phyloP scores from a whole-genome alignment of 768 basidiomycete species.

The Clitopilus passeckerianus region DNA sequence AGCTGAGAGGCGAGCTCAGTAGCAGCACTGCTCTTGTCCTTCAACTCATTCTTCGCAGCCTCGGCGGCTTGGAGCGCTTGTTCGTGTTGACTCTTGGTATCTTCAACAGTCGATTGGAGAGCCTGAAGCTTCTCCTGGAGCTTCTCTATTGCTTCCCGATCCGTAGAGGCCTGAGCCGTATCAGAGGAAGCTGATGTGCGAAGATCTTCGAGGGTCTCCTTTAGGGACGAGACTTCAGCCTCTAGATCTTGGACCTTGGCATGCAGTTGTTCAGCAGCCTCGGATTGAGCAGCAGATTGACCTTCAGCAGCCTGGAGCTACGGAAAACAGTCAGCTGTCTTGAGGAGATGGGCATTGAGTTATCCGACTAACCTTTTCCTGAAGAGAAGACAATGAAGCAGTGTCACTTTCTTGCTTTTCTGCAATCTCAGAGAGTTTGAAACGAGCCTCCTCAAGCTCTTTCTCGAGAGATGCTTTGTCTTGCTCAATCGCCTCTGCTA shows the following conservation, averaged over 20 bases:
- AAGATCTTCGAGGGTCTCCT: conserved; percentile 48
- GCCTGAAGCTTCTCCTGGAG: conserved; percentile 59
- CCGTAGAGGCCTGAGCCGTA: conserved; percentile 47
- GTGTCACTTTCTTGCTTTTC: conserved; percentile 25
- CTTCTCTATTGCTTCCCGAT: conserved; percentile 60
- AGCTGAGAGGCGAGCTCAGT: conserved; percentile 46
- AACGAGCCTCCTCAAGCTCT: conserved; percentile 39
- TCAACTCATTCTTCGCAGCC: conserved; percentile 39
- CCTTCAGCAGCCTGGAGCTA: conserved; percentile 52
- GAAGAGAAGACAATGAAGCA: not conserved
- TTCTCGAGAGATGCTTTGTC: conserved; percentile 45
- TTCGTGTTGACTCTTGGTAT: conserved; percentile 30
- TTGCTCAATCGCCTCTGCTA: conserved; percentile 41
- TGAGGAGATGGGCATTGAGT: not conserved
- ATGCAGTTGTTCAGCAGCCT: conserved; percentile 43
- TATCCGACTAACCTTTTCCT: not conserved
- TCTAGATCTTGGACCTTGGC: conserved; percentile 48
- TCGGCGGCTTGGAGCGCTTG: conserved; percentile 43
- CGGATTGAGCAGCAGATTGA: conserved; percentile 32
- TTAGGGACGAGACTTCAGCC: conserved; percentile 40
- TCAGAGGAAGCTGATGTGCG: conserved; percentile 35
- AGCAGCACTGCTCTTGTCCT: conserved; percentile 37
- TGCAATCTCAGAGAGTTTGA: conserved; percentile 30
- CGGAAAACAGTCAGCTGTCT: not conserved
- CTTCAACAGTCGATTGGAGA: conserved; percentile 43